phyloP scores from a whole-genome alignment of 805 yeast species.

The Helenozyma rhizophorensis region DNA sequence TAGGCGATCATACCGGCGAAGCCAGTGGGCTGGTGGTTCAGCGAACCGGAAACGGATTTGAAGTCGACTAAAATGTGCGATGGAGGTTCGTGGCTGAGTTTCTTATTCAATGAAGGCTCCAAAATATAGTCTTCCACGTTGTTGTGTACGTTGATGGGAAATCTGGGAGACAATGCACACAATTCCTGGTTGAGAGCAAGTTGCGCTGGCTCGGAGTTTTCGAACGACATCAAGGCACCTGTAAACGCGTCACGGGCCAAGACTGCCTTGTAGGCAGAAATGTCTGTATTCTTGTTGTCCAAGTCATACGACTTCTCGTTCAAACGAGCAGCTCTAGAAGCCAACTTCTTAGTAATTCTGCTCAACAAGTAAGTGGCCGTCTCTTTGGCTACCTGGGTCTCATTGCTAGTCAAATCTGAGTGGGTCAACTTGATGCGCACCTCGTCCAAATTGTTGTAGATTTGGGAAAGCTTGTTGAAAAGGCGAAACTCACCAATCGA shows the following conservation, averaged over 20 bases:
- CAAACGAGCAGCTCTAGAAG: slow-evolving; percentile 37
- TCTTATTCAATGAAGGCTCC: slow-evolving; percentile 43
- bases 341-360: slow-evolving; percentile 58
- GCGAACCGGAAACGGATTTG: slow-evolving; percentile 59
- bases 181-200: slow-evolving; percentile 66
- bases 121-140: slow-evolving; percentile 27
- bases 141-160: slow-evolving; percentile 47
- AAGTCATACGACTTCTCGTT: slow-evolving; percentile 37
- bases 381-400: slow-evolving; percentile 44
- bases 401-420: slow-evolving; percentile 51
- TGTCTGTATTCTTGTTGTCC: slow-evolving; percentile 42
- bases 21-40: slow-evolving; percentile 58
- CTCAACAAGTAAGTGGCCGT: slow-evolving; percentile 49
- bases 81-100: slow-evolving; percentile 48
- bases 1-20: slow-evolving; percentile 70
- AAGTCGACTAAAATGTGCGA: slow-evolving; percentile 75
- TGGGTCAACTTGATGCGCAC: slow-evolving; percentile 50
- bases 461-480: slow-evolving; percentile 48
- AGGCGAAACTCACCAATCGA: slow-evolving; percentile 66
- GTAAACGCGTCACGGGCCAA: slow-evolving; percentile 57
- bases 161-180: slow-evolving; percentile 68
- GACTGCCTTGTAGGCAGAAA: slow-evolving; percentile 64
- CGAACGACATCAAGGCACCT: slow-evolving; percentile 49
- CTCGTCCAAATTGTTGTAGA: slow-evolving; percentile 57
- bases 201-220: slow-evolving; percentile 46